Evolutionary conservation across 352 stramenopile genomes (phyloP).

Genomic region (Phytopythium montanum): DNA sequence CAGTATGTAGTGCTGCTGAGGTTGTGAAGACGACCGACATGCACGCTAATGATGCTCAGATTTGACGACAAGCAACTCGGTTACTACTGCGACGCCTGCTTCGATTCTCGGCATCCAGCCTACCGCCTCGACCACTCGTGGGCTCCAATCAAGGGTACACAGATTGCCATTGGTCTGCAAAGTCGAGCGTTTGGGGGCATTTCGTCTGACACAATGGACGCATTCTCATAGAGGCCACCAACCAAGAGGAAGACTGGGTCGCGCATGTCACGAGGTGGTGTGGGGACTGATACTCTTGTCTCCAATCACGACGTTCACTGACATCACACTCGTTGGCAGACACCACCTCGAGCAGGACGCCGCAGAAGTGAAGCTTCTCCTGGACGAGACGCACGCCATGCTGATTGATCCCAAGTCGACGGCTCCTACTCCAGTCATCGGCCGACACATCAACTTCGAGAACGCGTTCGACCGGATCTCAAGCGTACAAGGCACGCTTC

Average conservation of each 20-base stretch:
- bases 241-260: slow-evolving; percentile 63
- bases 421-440: neutral
- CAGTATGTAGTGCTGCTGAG: neutral
- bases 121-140: slow-evolving; percentile 55
- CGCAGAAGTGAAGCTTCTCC: slow-evolving; percentile 49
- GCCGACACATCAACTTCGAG: slow-evolving; percentile 36
- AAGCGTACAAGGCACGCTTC: slow-evolving; percentile 38
- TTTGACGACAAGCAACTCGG: slow-evolving; percentile 49
- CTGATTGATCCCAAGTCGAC: slow-evolving; percentile 9
- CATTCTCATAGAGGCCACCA: slow-evolving; percentile 28
- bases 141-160: slow-evolving; percentile 38
- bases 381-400: slow-evolving; percentile 43
- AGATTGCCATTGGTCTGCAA: too few relatives aligned
- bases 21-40: neutral
- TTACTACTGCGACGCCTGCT: slow-evolving; percentile 73
- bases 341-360: slow-evolving; percentile 67
- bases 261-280: slow-evolving; percentile 48
- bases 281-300: neutral
- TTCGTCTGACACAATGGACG: neutral
- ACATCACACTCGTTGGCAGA: slow-evolving; percentile 16
- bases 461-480: slow-evolving; percentile 29
- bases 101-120: slow-evolving; percentile 42
- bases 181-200: too few relatives aligned
- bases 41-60: slow-evolving; percentile 15
- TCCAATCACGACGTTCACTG: neutral